Base-by-base conservation (phyloP, 176 grass and related monocot species). In the Bonia amplexicaulis region DNA sequence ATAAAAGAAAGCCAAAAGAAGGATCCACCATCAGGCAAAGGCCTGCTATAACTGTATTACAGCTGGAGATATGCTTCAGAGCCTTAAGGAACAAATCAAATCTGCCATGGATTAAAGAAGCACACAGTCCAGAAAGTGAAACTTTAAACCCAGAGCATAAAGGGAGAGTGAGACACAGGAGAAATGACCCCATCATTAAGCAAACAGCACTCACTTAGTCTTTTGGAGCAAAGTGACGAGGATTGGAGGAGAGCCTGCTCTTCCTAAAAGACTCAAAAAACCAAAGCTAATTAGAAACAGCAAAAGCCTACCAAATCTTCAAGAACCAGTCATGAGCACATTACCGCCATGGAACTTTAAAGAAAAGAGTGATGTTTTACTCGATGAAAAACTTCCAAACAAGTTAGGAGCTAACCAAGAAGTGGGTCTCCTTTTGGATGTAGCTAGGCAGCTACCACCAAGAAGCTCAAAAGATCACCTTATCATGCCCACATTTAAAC, bases 71-170 rank as follows among this genome's bases (percentile, higher is more conserved):
- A 77, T 90, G 82, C 71, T 83, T 57, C n/a, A 75, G 68, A 73
- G 44, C 41, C 66, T 76, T 84, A 79, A 73, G 85, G 87, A 83
- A 84, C 80, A 89, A 75, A 91, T 76, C 39, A 89, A 88, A 78
- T 92, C 79, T 86, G 84, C 73, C 49, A 80, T 31, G 71, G 77
- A 37, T 33, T 70, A 84, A 89, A 89, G 89, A 65, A 77, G 59
- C 84, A 37, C 74, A 84, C 35, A 83, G 59, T 63, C 79, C 54
- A 86, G 85, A 92, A 92, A 92, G 88, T 77, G 66, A 68, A 81
- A 78, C 93, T 94, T 94, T 92, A 82, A 94, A 85, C 76, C 76
- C 85, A 85, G 73, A 83, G 85, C 75, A 86, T 85, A 90, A 92
- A 94, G 93, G 82, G 17, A 69, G 61, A 51, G 66, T 2, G 61